Percentiles rank a stretch among this genome's conserved stretches.
phyloP scores from a whole-genome alignment of 176 grass and related monocot genomes.

The Phragmites australis region DNA sequence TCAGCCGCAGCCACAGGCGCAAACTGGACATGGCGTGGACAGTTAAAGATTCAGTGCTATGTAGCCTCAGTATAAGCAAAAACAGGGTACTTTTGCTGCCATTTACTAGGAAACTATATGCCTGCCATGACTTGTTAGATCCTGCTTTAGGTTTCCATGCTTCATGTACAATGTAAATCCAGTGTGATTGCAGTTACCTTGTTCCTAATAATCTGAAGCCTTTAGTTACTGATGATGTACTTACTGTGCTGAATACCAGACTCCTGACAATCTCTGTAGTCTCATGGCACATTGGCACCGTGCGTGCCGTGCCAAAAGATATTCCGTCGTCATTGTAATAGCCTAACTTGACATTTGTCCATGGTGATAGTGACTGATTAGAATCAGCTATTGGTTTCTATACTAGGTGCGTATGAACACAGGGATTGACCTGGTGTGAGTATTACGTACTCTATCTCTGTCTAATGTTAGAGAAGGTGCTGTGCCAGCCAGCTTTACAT shows the following conservation, averaged over 20 bases:
- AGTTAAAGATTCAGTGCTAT: constrained; percentile 32
- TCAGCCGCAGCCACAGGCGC: not conserved
- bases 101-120: constrained; percentile 25
- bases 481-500: not conserved
- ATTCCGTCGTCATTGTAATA: constrained; percentile 34
- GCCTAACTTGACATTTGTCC: constrained; percentile 7
- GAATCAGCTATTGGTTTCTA: constrained; percentile 1
- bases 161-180: constrained; percentile 60
- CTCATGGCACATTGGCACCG: not conserved
- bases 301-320: constrained; percentile 13
- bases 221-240: constrained; percentile 45
- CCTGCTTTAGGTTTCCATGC: constrained; percentile 41
- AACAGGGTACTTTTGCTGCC: constrained; percentile 25
- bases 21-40: constrained; percentile 28
- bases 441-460: not conserved
- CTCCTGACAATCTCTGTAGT: constrained; percentile 40
- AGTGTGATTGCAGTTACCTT: constrained; percentile 50
- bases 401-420: not conserved
- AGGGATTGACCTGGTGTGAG: not conserved
- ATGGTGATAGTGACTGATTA: constrained; percentile 32
- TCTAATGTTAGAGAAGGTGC: not conserved
- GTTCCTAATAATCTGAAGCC: constrained; percentile 52
- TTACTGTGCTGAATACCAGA: not conserved
- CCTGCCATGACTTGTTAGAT: constrained; percentile 32
- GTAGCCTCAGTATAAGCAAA: constrained; percentile 35